Conservation (phyloP, 345 rosid species). For the Gossypium australe region DNA sequence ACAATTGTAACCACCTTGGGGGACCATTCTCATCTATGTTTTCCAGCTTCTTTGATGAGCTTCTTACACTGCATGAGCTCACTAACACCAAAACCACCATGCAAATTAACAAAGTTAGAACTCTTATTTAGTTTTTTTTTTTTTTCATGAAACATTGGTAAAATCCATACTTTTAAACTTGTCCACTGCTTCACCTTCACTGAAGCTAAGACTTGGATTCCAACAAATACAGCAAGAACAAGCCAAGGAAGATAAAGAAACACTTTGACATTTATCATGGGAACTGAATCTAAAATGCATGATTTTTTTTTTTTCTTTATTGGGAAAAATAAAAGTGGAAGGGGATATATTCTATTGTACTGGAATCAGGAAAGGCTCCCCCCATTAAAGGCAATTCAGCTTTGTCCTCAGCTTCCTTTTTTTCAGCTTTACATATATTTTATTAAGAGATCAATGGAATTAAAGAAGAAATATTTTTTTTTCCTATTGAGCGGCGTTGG, state of each 20-base stretch:
- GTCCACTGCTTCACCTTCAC: conserved; percentile 5
- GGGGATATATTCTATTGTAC: conserved; percentile 6
- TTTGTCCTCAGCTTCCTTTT: conserved; percentile 24
- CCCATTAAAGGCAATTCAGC: conserved; percentile 17
- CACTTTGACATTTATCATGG: conserved; percentile 24
- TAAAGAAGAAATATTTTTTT: neutral
- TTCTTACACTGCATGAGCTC: conserved; percentile 36
- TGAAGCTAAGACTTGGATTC: conserved; percentile 15
- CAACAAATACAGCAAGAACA: conserved; percentile 12
- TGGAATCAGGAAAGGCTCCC: conserved; percentile 1
- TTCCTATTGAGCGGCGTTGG: conserved; percentile 31
- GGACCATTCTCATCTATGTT: conserved; percentile 73
- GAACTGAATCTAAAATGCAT: conserved; percentile 5
- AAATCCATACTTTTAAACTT: conserved; percentile 18
- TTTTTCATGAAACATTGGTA: neutral
- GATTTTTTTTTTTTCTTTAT: conserved; percentile 14
- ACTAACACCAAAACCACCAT: conserved; percentile 24
- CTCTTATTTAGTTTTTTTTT: neutral
- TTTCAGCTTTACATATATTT: conserved; percentile 1
- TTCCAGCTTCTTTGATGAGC: conserved; percentile 45
- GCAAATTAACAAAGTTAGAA: neutral
- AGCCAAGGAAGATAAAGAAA: conserved; percentile 22
- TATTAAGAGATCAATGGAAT: neutral
- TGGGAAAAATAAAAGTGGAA: conserved; percentile 2
- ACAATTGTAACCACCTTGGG: conserved; percentile 30